Conservation (phyloP, 129 eudicot species). For the Centaurea solstitialis region DNA sequence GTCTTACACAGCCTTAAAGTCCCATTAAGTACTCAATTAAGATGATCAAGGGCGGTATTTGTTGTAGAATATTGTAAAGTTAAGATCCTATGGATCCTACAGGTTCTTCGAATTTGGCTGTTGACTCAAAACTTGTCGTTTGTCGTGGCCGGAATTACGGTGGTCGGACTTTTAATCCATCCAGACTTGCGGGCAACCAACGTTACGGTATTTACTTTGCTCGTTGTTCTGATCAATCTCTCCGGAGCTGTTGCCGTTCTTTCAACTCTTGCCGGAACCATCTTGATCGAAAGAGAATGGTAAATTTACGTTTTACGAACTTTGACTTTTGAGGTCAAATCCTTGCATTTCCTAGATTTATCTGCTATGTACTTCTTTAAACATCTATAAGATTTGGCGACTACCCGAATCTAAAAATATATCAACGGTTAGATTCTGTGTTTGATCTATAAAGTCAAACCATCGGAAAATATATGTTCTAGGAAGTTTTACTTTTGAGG, state of each 20-base stretch:
- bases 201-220: conserved; percentile 39
- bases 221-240: conserved; percentile 54
- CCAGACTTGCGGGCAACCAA: conserved; percentile 52
- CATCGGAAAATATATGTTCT: too few species aligned
- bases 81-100: not conserved
- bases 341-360: too few species aligned
- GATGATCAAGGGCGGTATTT: too few species aligned
- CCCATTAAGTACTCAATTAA: too few species aligned
- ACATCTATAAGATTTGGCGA: not conserved
- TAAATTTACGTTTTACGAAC: conserved; percentile 14
- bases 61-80: too few species aligned
- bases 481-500: too few species aligned
- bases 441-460: too few species aligned
- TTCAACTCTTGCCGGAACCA: conserved; percentile 97
- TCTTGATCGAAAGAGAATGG: conserved; percentile 98
- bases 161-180: conserved; percentile 51
- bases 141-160: conserved; percentile 77
- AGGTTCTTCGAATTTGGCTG: conserved; percentile 83
- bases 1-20: too few species aligned
- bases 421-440: too few species aligned
- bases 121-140: conserved; percentile 79
- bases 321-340: too few species aligned
- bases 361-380: too few species aligned
- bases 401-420: too few species aligned
- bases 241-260: conserved; percentile 93